Conservation (phyloP, 2,329 filamentous ascomycete species). For the Aaosphaeria pasadenensis region DNA sequence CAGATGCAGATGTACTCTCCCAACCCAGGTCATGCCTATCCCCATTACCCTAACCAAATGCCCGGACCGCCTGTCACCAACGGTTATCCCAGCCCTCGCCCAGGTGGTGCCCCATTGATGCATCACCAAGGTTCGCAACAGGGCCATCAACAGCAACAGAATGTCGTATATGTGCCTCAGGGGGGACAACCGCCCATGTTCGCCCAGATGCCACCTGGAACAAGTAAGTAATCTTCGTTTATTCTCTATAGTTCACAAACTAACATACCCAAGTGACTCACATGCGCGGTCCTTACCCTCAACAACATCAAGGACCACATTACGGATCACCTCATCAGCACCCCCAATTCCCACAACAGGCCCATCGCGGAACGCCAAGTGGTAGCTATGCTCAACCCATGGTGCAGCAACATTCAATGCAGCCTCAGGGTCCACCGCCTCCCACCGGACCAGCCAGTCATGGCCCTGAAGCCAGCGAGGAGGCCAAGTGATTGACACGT, state of each 20-base stretch:
- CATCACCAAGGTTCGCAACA: constrained; percentile 91
- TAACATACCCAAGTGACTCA: constrained; percentile 29
- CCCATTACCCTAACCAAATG: constrained; percentile 52
- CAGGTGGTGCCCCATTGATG: constrained; percentile 82
- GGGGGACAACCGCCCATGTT: constrained; percentile 72
- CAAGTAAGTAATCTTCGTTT: constrained; percentile 59
- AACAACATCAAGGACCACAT: constrained; percentile 36
- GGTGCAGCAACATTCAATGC: constrained; percentile 40
- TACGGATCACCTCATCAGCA: constrained; percentile 40
- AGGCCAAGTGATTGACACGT: constrained; percentile 32
- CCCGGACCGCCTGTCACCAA: constrained; percentile 60
- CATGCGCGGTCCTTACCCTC: constrained; percentile 37
- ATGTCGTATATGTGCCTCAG: constrained; percentile 71
- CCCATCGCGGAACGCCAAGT: constrained; percentile 39
- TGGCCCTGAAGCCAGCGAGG: constrained; percentile 30
- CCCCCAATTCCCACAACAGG: constrained; percentile 37
- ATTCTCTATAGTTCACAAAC: not conserved
- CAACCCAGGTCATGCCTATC: constrained; percentile 63
- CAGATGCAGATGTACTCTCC: constrained; percentile 82
- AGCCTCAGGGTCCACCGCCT: constrained; percentile 26
- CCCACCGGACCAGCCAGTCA: constrained; percentile 34
- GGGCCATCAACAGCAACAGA: constrained; percentile 62
- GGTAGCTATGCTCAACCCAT: constrained; percentile 41
- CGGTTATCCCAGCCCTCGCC: constrained; percentile 85
- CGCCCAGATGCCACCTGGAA: constrained; percentile 63